A percentile compares a stretch with the other conserved stretches of the same genome.
Evolutionary conservation across 2,329 filamentous ascomycete genomes (phyloP).

Genomic region (Phialocephala subalpina): DNA sequence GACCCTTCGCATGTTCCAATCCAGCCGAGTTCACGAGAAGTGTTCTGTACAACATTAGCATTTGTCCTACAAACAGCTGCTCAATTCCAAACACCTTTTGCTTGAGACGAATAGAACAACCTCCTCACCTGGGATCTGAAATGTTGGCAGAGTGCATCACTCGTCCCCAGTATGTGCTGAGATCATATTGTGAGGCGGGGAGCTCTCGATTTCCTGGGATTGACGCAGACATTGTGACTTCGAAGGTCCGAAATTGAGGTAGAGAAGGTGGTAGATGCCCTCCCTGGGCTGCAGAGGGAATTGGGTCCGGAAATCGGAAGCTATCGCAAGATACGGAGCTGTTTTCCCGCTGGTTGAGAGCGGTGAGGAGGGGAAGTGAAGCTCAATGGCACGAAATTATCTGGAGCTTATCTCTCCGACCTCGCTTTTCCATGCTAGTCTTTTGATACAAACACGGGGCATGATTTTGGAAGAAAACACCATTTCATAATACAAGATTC

Average conservation of each 20-base stretch:
- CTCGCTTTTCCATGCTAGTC: not conserved
- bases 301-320: not conserved
- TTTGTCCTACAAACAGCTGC: slow-evolving; percentile 18
- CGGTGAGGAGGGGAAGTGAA: slow-evolving; percentile 7
- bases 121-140: slow-evolving; percentile 90
- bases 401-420: not conserved
- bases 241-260: not conserved
- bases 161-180: slow-evolving; percentile 93
- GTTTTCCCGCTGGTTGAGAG: not conserved
- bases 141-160: slow-evolving; percentile 90
- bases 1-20: slow-evolving; percentile 84
- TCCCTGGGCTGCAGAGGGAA: not conserved
- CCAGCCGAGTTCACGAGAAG: slow-evolving; percentile 80
- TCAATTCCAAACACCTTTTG: slow-evolving; percentile 16
- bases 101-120: slow-evolving; percentile 22
- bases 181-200: slow-evolving; percentile 90
- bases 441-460: not conserved
- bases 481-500: no score
- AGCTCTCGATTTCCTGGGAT: slow-evolving; percentile 78
- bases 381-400: slow-evolving; percentile 6
- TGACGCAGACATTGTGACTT: slow-evolving; percentile 66
- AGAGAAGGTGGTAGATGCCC: not conserved
- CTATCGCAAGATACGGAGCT: not conserved
- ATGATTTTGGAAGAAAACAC: no score
- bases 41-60: slow-evolving; percentile 65